Evolutionary conservation across 140 eudicot genomes (phyloP), one percentile per base, ranked within the genome.

Genomic region (Senecio squalidus): DNA sequence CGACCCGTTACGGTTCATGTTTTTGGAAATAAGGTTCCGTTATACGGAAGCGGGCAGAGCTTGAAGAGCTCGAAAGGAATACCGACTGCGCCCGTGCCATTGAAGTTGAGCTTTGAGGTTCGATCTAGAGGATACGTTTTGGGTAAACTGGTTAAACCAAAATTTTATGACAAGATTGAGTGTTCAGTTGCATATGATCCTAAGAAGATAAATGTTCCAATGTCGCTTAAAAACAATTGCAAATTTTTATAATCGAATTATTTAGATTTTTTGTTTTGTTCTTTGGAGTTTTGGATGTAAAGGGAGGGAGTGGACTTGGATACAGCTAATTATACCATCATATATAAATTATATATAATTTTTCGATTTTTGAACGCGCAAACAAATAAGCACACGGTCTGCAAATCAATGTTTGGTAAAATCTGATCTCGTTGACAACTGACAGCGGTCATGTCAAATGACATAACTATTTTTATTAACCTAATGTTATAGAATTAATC

Each of bases 141-240:
- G 81, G 98, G 98, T 6, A 78, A 82, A 81, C 49, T 91, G 49
- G 98, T 91, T 14, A 86, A 81, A 58, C 94, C 98, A 1, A 91
- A 79, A 62, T 91, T 91, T 68, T 55, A 65, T 67, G 69, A 77
- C 52, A 66, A 55, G 60, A 61, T 91, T 9, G 82, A 78, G 24
- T 91, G 98, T 66, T 40, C 74, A 0, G 71, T 91, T 46, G 74
- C 53, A 17, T 81, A 56, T 45, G 85, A 86, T 55, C 77, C 88
- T 3, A 76, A 80, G 21, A 83, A 80, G 69, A 54, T 71, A 20
- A 78, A 74, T 55, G 68, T 34, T 23, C 75, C 88, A 0, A 79
- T 84, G 45, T 49, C 88, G 1, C 70, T 88, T 8, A 79, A 70
- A 78, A 79, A 77, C 54, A 70, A 83, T 2, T 87, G 96, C 67